Conservation (phyloP, 257 asterid genomes). For the Gentiana dahurica region DNA sequence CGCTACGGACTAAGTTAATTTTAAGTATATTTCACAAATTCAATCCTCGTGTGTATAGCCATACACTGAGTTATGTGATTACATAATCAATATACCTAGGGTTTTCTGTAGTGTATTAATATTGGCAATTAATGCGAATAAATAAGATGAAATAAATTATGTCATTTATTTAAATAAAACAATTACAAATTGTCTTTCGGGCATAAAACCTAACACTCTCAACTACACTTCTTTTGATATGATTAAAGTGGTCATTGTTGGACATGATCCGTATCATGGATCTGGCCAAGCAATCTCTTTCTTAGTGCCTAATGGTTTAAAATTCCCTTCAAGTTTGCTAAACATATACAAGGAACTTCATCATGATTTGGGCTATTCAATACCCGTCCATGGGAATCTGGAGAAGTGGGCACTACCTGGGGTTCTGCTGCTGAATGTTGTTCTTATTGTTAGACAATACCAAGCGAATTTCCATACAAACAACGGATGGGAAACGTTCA, state of each 20-base stretch:
- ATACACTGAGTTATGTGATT: too few relatives aligned
- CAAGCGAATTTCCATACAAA: slow-evolving; percentile 93
- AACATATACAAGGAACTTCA: slow-evolving; percentile 89
- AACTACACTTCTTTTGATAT: slow-evolving; percentile 68
- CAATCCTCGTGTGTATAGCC: too few relatives aligned
- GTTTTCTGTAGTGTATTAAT: too few relatives aligned
- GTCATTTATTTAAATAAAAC: too few relatives aligned
- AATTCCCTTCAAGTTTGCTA: slow-evolving; percentile 78
- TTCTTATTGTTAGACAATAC: slow-evolving; percentile 76
- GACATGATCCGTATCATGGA: slow-evolving; percentile 99
- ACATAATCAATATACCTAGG: too few relatives aligned
- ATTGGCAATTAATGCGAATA: too few relatives aligned
- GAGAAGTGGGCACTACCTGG: slow-evolving; percentile 97
- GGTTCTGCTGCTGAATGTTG: slow-evolving; percentile 88
- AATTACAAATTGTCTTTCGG: too few relatives aligned
- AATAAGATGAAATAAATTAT: too few relatives aligned
- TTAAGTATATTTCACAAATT: too few relatives aligned
- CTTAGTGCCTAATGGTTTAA: slow-evolving; percentile 76
- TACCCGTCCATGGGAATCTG: slow-evolving; percentile 74
- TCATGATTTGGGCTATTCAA: slow-evolving; percentile 70
- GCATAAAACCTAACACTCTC: slow-evolving; percentile 34
- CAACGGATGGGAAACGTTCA: slow-evolving; percentile 95
- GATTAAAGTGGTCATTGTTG: slow-evolving; percentile 83
- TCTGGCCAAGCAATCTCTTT: slow-evolving; percentile 97
- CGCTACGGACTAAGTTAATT: too few relatives aligned